Base-by-base conservation (phyloP, 2,329 filamentous ascomycete species). In the Arthrobotrys pseudoclavata region DNA sequence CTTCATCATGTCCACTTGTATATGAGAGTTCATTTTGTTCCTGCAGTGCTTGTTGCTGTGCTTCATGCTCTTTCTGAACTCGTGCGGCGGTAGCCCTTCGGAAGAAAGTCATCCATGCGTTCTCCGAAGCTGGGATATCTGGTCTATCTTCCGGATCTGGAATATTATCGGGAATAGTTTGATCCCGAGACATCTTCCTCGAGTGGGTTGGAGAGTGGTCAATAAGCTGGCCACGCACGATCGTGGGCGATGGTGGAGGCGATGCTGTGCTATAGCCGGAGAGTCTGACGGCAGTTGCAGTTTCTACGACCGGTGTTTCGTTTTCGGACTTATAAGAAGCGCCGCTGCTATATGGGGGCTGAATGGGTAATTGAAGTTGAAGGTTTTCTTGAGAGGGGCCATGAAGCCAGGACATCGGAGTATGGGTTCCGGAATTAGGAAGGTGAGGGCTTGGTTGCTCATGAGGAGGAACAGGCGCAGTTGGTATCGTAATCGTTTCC, bases 51-150 rank as follows among this genome's bases (percentile, higher is more conserved):
- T 76, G 63, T 50, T 71, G 60, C 22, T 63, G 70, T 48, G 71
- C 71, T 53, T 84, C 85, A 88, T 86, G 83, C 86, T 86, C 86
- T 88, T 86, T 84, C 86, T 81, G 80, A 29, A 81, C 79, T 9
- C 85, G 84, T 50, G 84, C 85, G 62, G 72, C 82, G 67, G 85
- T 87, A 29, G 88, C 88, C 83, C 91, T 91, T 81, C 89, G 89
- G 84, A 97, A 93, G 40, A 97, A 88, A 0, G 92, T 90, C 3
- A 90, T 89, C 86, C 94, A 92, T 0, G 80, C 48, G 68, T 79
- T 67, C 79, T 81, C 84, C 75, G 83, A 84, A 40, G 83, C 81
- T 69, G 83, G 83, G 26, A 82, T 84, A 45, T 82, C 83, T 69
- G 66, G 22, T 6, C 40, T 67, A 26, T 77, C 71, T 31, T 80